These are phyloP conservation scores for Fusarium ramigenum DNA, from an alignment of 2,329 filamentous ascomycete genomes.

Conservation along the genomic window DNA sequence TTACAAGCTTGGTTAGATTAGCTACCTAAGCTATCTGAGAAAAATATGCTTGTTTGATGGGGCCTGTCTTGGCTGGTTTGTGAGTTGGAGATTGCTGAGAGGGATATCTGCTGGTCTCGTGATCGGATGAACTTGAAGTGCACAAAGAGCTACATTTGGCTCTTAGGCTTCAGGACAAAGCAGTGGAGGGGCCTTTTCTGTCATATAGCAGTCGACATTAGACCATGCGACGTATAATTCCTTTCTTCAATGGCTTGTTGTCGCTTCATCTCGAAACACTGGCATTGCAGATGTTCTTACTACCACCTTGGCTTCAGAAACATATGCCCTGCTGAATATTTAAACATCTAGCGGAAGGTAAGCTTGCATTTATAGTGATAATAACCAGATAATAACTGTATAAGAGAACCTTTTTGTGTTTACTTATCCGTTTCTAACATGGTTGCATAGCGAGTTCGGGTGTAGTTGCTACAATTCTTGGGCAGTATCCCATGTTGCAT, in stretches of 20 bases:
- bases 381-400: background rate
- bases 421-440: background rate
- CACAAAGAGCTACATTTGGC: background rate
- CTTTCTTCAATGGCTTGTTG: too few relatives aligned
- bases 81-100: background rate
- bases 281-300: background rate
- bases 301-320: too few relatives aligned
- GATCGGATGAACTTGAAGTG: background rate
- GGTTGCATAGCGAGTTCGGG: background rate
- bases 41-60: background rate
- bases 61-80: background rate
- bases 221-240: too few relatives aligned
- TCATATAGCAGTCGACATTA: rapidly evolving
- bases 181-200: rapidly evolving
- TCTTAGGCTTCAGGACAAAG: too few relatives aligned
- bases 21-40: background rate
- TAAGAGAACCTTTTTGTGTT: background rate
- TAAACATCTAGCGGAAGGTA: background rate
- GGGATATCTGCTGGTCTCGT: background rate
- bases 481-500: background rate
- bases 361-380: rapidly evolving
- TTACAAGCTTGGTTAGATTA: background rate
- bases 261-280: background rate
- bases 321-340: background rate
- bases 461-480: background rate